Evolutionary conservation across 2,329 filamentous ascomycete species (phyloP).

Genomic region (Fonsecaea multimorphosa): DNA sequence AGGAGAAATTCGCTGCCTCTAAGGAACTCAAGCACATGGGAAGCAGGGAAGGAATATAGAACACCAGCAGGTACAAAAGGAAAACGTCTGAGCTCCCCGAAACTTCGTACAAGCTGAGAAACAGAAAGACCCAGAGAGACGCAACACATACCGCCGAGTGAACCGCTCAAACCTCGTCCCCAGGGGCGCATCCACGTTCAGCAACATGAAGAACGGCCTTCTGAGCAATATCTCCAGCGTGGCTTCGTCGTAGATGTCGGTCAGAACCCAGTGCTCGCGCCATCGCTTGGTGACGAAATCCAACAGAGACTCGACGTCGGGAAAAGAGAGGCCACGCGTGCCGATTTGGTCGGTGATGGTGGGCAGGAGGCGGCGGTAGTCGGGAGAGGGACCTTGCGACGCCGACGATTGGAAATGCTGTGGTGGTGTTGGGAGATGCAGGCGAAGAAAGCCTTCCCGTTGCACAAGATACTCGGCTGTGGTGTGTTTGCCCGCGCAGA

Average conservation of each 20-base stretch:
- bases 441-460: slow-evolving; percentile 78
- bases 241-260: slow-evolving; percentile 75
- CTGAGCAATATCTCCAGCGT: slow-evolving; percentile 76
- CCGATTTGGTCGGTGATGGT: slow-evolving; percentile 39
- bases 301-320: slow-evolving; percentile 69
- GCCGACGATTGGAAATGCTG: slow-evolving; percentile 44
- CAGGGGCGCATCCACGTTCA: slow-evolving; percentile 90
- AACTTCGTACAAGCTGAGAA: background rate
- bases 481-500: slow-evolving; percentile 90
- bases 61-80: background rate
- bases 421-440: slow-evolving; percentile 62
- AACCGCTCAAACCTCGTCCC: slow-evolving; percentile 82
- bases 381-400: background rate
- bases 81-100: slow-evolving; percentile 57
- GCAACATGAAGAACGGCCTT: slow-evolving; percentile 88
- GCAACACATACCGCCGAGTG: slow-evolving; percentile 57
- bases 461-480: slow-evolving; percentile 87
- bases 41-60: background rate
- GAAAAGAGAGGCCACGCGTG: slow-evolving; percentile 39
- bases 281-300: slow-evolving; percentile 86
- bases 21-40: background rate
- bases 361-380: slow-evolving; percentile 33
- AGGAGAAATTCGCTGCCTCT: too few species aligned
- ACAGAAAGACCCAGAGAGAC: background rate
- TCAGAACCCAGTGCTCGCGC: slow-evolving; percentile 84